Evolutionary conservation across 1,284 basidiomycete genomes (phyloP), one percentile per base, ranked within the genome.

Genomic region (Tilletia horrida): DNA sequence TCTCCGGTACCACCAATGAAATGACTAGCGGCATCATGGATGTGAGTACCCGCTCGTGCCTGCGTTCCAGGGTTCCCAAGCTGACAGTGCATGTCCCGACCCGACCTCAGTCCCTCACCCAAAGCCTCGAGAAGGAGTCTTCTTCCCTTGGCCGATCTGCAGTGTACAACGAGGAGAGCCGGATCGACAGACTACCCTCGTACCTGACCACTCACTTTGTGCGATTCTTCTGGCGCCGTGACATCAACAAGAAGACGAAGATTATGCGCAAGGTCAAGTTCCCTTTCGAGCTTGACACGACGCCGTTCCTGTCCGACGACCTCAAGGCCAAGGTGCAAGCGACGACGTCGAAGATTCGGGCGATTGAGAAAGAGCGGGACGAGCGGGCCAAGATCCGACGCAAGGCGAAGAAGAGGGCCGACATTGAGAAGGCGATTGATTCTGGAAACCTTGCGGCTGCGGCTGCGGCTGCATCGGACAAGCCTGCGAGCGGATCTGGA

Each of bases 181-280:
- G 93, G 3, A 83, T 99, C 62, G 88, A 91, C 4, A 87, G 94
- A 16, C 84, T 97, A 29, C 96, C 95, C 0, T 83, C 87, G 23
- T 84, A 94, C 79, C 86, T 96, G 47, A 89, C 90, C 9, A 87
- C 94, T 3, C 92, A 94, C 76, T 91, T 97, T 89, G 93, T 95
- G 7, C 89, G 96, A 61, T 98, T 98, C 83, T 91, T 90, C 72
- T 98, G 95, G 95, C 86, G 92, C 70, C 85, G 88, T 55, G 95
- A 97, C 74, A 94, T 97, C 68, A 85, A 85, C 73, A 93, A 92
- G 62, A 84, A 84, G 74, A 83, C 83, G 50, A 84, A 84, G 76
- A 84, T 84, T 73, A 83, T 84, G 91, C 88, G 93, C 68, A 92
- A 91, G 85, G 94, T 97, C 72, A 96, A 94, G 83, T 97, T 96